Evolutionary conservation across 2,329 filamentous ascomycete genomes (phyloP).

Genomic region (Ascocoryne sarcoides): DNA sequence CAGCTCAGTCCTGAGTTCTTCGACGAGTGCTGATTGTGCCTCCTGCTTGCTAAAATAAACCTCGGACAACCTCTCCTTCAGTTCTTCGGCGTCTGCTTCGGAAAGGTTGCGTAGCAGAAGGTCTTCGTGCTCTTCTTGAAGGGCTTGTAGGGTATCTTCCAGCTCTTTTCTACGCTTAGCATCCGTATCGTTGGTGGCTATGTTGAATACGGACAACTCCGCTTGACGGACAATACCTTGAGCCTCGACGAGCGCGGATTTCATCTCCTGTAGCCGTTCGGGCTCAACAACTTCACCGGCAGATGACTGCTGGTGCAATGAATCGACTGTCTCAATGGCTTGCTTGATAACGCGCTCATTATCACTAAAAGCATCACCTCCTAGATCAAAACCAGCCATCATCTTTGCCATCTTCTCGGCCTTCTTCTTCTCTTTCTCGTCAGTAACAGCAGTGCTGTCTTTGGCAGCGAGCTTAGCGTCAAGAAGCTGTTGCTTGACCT

Average conservation of each 20-base stretch:
- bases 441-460: constrained; percentile 79
- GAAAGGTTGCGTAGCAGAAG: constrained; percentile 71
- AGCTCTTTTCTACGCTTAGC: constrained; percentile 65
- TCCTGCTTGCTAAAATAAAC: constrained; percentile 69
- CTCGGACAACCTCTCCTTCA: constrained; percentile 71
- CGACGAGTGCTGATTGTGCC: constrained; percentile 61
- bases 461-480: constrained; percentile 96
- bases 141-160: constrained; percentile 61
- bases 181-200: constrained; percentile 54
- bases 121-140: constrained; percentile 79
- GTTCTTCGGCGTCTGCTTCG: constrained; percentile 71
- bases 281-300: constrained; percentile 72
- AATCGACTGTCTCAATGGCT: constrained; percentile 75
- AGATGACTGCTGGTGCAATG: constrained; percentile 66
- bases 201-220: constrained; percentile 73
- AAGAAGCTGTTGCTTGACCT: constrained; percentile 90
- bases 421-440: constrained; percentile 98
- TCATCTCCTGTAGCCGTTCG: constrained; percentile 70
- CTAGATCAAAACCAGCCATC: constrained; percentile 98
- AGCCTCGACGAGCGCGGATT: constrained; percentile 73
- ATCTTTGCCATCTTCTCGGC: constrained; percentile 99
- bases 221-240: constrained; percentile 90
- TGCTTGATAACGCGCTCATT: constrained; percentile 81
- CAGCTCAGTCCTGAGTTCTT: constrained; percentile 70
- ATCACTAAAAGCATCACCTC: constrained; percentile 84